Evolutionary conservation across 768 basidiomycete genomes (phyloP), one percentile per base, ranked within the genome.

Genomic region (Hericium alpestre): DNA sequence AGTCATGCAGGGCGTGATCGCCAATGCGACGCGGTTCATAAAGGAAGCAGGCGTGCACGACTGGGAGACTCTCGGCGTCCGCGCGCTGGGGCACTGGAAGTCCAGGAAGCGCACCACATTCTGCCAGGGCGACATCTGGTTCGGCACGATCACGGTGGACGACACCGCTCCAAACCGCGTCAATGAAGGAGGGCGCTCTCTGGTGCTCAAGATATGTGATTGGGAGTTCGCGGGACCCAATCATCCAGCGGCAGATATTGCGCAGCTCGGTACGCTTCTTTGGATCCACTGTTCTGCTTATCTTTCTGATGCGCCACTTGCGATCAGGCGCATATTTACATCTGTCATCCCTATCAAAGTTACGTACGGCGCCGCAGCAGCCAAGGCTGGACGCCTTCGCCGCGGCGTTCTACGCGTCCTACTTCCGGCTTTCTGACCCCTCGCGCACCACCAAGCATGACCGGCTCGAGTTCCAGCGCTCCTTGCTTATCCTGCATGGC

Each of bases 41-140:
- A 11, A 18, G 27, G 57, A 53, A 32, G 60, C 62, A 38, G 60
- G 52, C 37, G 60, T 61, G n/a, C 10, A 47, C 13, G 62, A 63
- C 55, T 58, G 54, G 49, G 60, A 55, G 38, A 23, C 37, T 15
- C 51, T 63, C 12, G 59, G 54, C 38, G 43, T 53, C 40, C 41
- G 52, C 15, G 62, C 62, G n/a, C 20, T 48, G 20, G 57, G 54
- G n/a, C 56, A 58, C 43, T 63, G 60, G 62, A 53, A 32, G 37
- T 54, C 20, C 27, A 51, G 62, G 41, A 20, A 60, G 25, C 58
- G 56, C 53, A 58, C 40, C 22, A 57, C 48, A 37, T 63, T 63
- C 41, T 39, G 56, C n/a, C 59, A 61, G 47, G 61, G 61, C 8
- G 59, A 63, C 56, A 43, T 61, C 4, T 60, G 61, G 59, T 63